Evolutionary conservation across 441 rosid species (phyloP), one percentile per base, ranked within the genome.

Genomic region (Mallotus repandus): DNA sequence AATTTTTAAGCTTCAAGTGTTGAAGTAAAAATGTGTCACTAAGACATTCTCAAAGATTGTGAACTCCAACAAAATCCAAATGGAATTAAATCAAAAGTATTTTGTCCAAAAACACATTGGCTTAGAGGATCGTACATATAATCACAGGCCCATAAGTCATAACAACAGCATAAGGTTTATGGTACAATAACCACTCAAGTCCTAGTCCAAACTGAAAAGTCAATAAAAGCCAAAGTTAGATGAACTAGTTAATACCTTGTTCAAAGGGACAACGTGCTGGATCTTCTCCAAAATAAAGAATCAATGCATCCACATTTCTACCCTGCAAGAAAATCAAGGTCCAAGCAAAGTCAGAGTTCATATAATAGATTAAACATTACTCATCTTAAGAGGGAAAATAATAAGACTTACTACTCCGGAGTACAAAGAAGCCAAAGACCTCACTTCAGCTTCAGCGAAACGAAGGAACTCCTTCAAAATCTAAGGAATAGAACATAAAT

Each of bases 281-380:
- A 85, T 96, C 98, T 87, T 96, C 98, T 62, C 99, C 99, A 76
- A 93, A 96, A 79, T 96, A 96, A 79, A 91, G 87, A 79, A 91
- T 90, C 82, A 91, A 83, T 54, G 91, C 89, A 82, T 96, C 99
- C 69, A 87, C 97, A 70, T 93, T 93, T 81, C 90, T 86, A 50
- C 99, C 99, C 98, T 92, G 89, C 57, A 68, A 72, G 16, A 76
- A 54, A 68, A 79, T 66, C 22, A 41, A 59, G 22, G 43, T 13
- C 74, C 56, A 59, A 49, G 49, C 69, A 56, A 64, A 59, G 52
- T 74, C 45, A 12, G n/a, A 56, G 21, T 9, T 56, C n/a, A 70
- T 16, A 66, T 3, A 21, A 46, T 21, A 48, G 59, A 71, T 19
- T 25, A 38, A 59, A 72, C 55, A 29, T 50, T 18, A 58, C 52